phyloP scores from a whole-genome alignment of 495 filamentous ascomycete species.

The Pseudevernia furfuracea region DNA sequence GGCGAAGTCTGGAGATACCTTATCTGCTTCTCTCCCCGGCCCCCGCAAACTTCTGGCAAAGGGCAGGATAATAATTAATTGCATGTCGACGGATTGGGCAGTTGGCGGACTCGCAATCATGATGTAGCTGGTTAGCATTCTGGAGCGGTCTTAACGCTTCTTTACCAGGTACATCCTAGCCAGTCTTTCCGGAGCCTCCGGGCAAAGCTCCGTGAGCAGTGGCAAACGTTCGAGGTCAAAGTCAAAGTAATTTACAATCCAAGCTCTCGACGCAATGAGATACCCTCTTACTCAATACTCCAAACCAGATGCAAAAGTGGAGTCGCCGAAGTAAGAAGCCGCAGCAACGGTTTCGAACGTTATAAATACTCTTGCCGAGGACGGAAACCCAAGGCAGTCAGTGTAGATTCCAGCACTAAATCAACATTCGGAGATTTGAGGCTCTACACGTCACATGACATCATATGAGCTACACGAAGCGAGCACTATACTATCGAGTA shows the following conservation, averaged over 20 bases:
- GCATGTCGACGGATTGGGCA: not conserved
- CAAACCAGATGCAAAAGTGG: not conserved
- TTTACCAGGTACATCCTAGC: not conserved
- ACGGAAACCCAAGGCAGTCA: not conserved
- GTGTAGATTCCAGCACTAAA: not conserved
- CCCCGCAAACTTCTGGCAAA: no score
- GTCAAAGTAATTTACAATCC: not conserved
- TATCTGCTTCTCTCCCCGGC: slow-evolving; percentile 4
- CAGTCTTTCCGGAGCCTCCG: not conserved
- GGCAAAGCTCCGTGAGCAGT: not conserved
- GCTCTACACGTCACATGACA: not conserved
- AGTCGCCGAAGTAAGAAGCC: not conserved
- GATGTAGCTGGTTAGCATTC: not conserved
- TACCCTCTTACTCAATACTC: not conserved
- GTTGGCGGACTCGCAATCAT: not conserved
- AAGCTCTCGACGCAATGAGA: not conserved
- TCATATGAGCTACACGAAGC: not conserved
- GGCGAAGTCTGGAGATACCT: not conserved
- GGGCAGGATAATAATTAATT: not conserved
- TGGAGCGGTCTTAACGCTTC: not conserved
- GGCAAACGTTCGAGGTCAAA: no score
- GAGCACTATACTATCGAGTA: slow-evolving; percentile 15
- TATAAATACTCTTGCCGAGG: not conserved
- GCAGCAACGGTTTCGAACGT: not conserved
- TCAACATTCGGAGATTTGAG: not conserved